Evolutionary conservation across 305 asterid genomes (phyloP).

Genomic region (Fraxinus latifolia): DNA sequence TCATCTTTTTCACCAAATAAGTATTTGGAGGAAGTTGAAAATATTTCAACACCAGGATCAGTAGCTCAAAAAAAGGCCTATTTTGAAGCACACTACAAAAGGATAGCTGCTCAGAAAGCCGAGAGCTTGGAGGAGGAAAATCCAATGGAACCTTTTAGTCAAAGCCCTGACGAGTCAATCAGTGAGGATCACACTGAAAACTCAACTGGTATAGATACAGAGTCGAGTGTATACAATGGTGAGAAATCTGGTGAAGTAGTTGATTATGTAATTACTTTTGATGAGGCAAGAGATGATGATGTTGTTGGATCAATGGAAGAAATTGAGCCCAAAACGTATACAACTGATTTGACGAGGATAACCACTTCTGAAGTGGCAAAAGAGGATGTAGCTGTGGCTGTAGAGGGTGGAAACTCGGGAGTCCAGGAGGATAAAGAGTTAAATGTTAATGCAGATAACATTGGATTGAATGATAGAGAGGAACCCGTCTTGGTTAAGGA

Average conservation of each 20-base stretch:
- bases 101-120: constrained; percentile 75
- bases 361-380: constrained; percentile 30
- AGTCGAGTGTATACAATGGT: constrained; percentile 27
- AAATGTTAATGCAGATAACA: constrained; percentile 19
- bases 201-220: constrained; percentile 27
- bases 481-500: constrained; percentile 30
- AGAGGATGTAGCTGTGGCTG: constrained; percentile 26
- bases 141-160: constrained; percentile 23
- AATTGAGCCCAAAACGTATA: constrained; percentile 19
- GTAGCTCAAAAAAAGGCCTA: constrained; percentile 94
- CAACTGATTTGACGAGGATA: not conserved
- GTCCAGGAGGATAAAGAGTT: constrained; percentile 35
- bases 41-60: constrained; percentile 80
- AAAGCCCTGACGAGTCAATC: constrained; percentile 32
- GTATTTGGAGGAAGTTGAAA: constrained; percentile 91
- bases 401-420: constrained; percentile 27
- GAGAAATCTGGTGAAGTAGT: constrained; percentile 35
- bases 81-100: constrained; percentile 91
- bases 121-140: constrained; percentile 67
- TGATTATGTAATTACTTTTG: constrained; percentile 24
- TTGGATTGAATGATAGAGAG: constrained; percentile 27
- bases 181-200: constrained; percentile 24
- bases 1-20: constrained; percentile 88
- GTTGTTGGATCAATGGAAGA: constrained; percentile 19
- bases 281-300: constrained; percentile 28